Base-by-base conservation (phyloP, 2,329 filamentous ascomycete genomes). In the Penicillium palitans region DNA sequence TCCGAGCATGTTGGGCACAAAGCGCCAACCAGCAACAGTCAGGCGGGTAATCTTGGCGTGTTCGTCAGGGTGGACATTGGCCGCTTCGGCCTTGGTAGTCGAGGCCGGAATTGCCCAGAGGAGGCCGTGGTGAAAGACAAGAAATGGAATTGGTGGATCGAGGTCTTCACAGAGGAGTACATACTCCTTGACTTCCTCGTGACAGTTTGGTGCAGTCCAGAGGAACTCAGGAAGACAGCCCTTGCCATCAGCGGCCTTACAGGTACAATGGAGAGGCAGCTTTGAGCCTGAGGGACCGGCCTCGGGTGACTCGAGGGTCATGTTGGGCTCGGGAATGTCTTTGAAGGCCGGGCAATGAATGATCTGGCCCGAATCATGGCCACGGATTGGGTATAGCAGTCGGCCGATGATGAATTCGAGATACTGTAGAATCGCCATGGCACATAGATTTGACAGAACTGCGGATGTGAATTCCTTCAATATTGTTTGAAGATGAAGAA, bases 111-210 rank as follows among this genome's bases (percentile, higher is more conserved):
- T 75, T 2, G 48, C 62, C 57, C 71, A 76, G 45, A 71, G 68
- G 1, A 70, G 58, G 0, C 68, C 71, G 29, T 74, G 72, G 7
- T 68, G 61, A 12, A 73, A 52, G 46, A 72, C 64, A 2, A 66
- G 55, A 13, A 58, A 65, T 12, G 68, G 66, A 7, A 72, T 65
- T 3, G 72, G 69, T 0, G 66, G 55, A 29, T 75, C 72, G 19
- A 71, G 60, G 31, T 73, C 71, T 49, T 75, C 70, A 17, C 67
- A 66, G 10, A 72, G 40, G 25, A 75, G 50, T 13, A 74, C 55
- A 27, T 71, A 70, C 48, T 69, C 69, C 29, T 64, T 58, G 24
- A 67, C 61, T 3, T 61, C 52, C 7, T 59, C 57, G 10, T 41
- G 40, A 10, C 52, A 52, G 27, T 53, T 21, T 3, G 67, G 68